Evolutionary conservation across 75 land plant species (phyloP), one percentile per base, ranked within the genome.

Genomic region (Pinus taeda): DNA sequence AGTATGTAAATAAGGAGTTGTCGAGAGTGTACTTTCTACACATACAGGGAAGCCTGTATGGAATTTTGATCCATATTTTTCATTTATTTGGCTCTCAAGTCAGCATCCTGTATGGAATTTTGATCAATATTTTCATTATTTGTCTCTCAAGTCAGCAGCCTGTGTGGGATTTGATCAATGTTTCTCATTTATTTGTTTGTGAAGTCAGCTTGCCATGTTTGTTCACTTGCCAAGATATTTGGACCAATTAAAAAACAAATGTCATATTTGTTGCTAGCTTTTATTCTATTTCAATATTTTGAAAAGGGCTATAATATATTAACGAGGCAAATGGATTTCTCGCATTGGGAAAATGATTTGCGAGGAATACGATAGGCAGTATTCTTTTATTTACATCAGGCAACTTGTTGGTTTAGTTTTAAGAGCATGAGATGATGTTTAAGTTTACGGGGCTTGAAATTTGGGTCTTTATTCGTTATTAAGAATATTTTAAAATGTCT

Each of bases 1-100:
- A 69, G 49, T n/a, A 17, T 69, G 71, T 60, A 36, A 69, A 37
- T 69, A n/a, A 8, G 45, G 45, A 69, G 5, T 69, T 69, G 37
- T 20, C 2, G 20, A 7, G 20, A 39, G 22, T 67, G n/a, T 67
- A 39, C 12, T 18, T 39, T 33, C 9, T 18, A 39, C 3, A 67
- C 13, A 39, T 11, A 67, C 4, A 39, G 71, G 71, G 42, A 39
- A 20, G 9, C 9, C 20, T 42, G 17, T 64, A 17, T 64, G 33
- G 29, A 30, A 64, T 5, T 64, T 64, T 62, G 6, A 24, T 62
- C 29, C 0, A 62, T 62, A n/a, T 62, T 62, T 3, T 11, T 11
- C 4, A 26, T 22, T 21, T 26, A 61, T 24, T 12, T 24, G 26
- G 64, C 30, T 61, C 24, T 26, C 26, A 12, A 24, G 29, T 5